These are phyloP conservation scores for Rhipidocladum racemiflorum DNA, from an alignment of 176 grass and related monocot species.

Conservation along the genomic window DNA sequence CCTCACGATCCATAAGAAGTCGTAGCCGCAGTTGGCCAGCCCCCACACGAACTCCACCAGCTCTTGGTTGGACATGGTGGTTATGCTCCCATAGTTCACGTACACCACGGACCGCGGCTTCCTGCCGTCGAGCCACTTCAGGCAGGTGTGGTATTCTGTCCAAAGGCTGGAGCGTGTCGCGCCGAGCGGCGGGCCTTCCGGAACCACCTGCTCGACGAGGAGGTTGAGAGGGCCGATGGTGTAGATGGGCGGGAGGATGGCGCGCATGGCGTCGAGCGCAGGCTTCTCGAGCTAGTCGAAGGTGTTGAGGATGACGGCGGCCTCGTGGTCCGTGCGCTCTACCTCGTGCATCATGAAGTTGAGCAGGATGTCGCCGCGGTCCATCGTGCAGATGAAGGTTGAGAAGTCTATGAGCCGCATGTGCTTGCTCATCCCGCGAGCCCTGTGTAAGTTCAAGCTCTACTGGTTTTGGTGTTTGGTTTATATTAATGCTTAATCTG, in stretches of 20 bases:
- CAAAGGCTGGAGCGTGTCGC: background rate
- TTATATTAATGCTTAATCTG: no score
- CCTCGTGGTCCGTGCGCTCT: background rate
- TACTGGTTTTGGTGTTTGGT: no score
- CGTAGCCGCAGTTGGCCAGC: constrained; percentile 44
- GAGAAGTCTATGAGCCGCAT: background rate
- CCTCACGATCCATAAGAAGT: constrained; percentile 66
- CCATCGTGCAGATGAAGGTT: background rate
- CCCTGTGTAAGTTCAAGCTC: no score
- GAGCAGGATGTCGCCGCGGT: background rate
- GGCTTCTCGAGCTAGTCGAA: constrained; percentile 26
- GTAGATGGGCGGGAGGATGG: background rate
- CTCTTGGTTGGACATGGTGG: background rate
- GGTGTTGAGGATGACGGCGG: constrained; percentile 3
- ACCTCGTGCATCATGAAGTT: background rate
- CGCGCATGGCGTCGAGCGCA: constrained; percentile 17
- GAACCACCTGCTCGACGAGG: background rate
- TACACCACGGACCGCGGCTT: background rate
- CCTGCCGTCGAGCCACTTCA: constrained; percentile 1
- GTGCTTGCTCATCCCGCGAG: constrained; percentile 13
- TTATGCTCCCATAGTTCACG: constrained; percentile 19
- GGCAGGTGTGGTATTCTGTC: background rate
- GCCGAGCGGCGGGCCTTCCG: background rate
- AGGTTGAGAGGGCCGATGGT: constrained; percentile 7
- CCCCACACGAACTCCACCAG: constrained; percentile 81